Conservation (phyloP, 2,329 filamentous ascomycete species). For the Diaporthe ilicicola region DNA sequence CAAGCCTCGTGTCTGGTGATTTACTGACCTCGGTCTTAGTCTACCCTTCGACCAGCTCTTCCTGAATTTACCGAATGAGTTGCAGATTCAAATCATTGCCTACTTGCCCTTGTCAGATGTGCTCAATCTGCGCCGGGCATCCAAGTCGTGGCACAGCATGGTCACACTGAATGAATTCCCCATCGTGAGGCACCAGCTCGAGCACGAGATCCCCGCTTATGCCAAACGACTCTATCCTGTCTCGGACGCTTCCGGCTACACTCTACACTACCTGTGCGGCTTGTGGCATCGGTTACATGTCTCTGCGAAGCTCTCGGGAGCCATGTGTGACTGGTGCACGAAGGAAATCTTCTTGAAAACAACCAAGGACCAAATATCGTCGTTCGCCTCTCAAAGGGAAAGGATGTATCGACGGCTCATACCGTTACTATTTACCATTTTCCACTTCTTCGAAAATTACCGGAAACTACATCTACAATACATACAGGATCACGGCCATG, state of each 20-base stretch:
- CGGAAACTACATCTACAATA: constrained; percentile 66
- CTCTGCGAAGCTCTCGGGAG: constrained; percentile 66
- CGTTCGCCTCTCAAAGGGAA: constrained; percentile 68
- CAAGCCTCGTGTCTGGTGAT: not conserved
- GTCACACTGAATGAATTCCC: constrained; percentile 68
- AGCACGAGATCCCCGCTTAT: constrained; percentile 67
- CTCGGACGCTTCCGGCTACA: constrained; percentile 56
- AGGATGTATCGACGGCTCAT: constrained; percentile 72
- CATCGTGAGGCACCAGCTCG: constrained; percentile 68
- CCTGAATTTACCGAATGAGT: constrained; percentile 64
- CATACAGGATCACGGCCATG: constrained; percentile 61
- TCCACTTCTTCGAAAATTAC: constrained; percentile 74
- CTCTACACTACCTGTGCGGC: constrained; percentile 69
- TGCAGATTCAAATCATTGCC: constrained; percentile 70
- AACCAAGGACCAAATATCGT: constrained; percentile 61
- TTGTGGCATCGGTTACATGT: constrained; percentile 74
- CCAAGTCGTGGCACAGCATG: constrained; percentile 66
- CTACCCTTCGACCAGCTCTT: constrained; percentile 66
- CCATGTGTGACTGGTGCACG: constrained; percentile 71
- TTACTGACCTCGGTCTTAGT: constrained; percentile 36
- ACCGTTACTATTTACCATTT: constrained; percentile 70
- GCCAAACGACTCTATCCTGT: constrained; percentile 67
- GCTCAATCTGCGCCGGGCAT: constrained; percentile 65
- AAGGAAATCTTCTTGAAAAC: constrained; percentile 71
- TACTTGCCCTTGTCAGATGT: constrained; percentile 68